These are phyloP conservation scores for Caryopteris hybrid DNA, from an alignment of 305 asterid species.

Conservation along the genomic window DNA sequence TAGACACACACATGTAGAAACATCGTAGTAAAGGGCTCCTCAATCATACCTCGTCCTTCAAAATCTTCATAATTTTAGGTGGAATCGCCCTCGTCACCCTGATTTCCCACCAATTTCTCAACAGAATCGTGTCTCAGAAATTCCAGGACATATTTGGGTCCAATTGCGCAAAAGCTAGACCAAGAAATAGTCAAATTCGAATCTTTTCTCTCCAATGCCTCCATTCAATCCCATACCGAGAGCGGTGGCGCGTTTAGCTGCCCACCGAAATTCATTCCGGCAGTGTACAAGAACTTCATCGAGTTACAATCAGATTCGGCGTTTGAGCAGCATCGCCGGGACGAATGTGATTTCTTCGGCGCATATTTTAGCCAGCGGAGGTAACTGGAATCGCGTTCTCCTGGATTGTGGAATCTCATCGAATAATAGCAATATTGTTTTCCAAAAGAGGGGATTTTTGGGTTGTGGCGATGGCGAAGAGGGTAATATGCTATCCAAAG, in stretches of 20 bases:
- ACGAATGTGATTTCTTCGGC: slow-evolving; percentile 13
- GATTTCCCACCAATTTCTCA: slow-evolving; percentile 10
- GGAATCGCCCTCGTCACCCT: neutral
- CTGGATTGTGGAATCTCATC: slow-evolving; percentile 18
- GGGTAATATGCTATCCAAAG: slow-evolving; percentile 54
- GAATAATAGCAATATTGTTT: slow-evolving; percentile 10
- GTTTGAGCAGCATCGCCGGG: slow-evolving; percentile 28
- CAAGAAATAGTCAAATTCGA: neutral
- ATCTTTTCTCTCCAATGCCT: slow-evolving; percentile 28
- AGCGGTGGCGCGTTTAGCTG: slow-evolving; percentile 34
- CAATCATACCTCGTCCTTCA: neutral
- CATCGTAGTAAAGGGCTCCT: no score
- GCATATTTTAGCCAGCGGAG: slow-evolving; percentile 11
- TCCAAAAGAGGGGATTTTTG: slow-evolving; percentile 66
- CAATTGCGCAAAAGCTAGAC: neutral
- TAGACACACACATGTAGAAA: no score
- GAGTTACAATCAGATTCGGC: slow-evolving; percentile 35
- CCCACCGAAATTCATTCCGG: slow-evolving; percentile 28
- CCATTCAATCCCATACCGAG: slow-evolving; percentile 32
- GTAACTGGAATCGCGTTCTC: slow-evolving; percentile 15
- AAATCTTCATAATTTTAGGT: neutral
- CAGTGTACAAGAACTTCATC: slow-evolving; percentile 1
- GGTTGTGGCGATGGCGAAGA: slow-evolving; percentile 83
- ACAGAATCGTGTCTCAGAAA: neutral
- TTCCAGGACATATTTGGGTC: slow-evolving; percentile 1